Conservation (phyloP, 345 rosid genomes). For the Acer campestre region DNA sequence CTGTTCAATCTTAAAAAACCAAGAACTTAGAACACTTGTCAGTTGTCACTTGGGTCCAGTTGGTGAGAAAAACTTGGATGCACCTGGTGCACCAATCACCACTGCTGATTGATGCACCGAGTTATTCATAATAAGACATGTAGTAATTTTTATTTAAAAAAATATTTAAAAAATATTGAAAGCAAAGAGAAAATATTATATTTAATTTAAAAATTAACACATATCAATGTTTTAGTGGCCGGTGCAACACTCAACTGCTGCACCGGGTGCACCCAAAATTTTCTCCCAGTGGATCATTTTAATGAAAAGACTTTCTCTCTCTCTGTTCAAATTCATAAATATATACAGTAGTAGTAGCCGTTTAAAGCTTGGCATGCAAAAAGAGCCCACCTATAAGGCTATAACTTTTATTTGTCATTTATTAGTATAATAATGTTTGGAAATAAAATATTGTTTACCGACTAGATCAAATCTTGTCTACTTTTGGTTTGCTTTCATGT, state of each 20-base stretch:
- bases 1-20: not conserved
- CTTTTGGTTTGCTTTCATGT: not conserved
- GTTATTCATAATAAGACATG: too few species aligned
- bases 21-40: slow-evolving; percentile 2
- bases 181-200: too few species aligned
- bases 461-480: not conserved
- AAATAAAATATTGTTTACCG: not conserved
- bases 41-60: not conserved
- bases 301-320: not conserved
- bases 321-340: not conserved
- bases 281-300: too few species aligned
- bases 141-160: too few species aligned
- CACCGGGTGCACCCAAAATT: too few species aligned
- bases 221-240: too few species aligned
- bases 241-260: too few species aligned
- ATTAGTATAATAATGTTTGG: not conserved
- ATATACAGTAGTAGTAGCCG: not conserved
- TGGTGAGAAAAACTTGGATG: too few species aligned
- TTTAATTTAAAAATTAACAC: too few species aligned
- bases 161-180: too few species aligned
- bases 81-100: too few species aligned
- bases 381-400: not conserved
- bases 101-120: too few species aligned
- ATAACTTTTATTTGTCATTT: not conserved
- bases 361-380: not conserved